Conservation (phyloP, 192 early-diverging fungal species). For the Globomyces pollinis-pini region DNA sequence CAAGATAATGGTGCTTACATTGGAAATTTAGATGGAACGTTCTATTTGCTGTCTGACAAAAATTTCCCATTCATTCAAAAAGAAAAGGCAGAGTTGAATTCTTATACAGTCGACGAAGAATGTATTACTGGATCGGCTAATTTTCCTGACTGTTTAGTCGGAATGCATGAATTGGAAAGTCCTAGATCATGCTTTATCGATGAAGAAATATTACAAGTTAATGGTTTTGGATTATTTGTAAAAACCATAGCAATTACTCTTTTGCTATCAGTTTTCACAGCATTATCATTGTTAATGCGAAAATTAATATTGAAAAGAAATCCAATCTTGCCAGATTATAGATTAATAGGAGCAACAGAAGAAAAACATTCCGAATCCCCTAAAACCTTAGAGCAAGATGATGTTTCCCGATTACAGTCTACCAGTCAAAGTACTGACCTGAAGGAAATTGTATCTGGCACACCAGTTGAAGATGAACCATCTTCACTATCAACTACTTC, state of each 20-base stretch:
- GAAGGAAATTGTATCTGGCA: no score
- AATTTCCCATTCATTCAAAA: slow-evolving; percentile 46
- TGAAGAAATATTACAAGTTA: neutral
- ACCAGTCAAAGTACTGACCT: no score
- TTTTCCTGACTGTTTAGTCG: slow-evolving; percentile 37
- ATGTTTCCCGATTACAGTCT: no score
- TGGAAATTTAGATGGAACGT: slow-evolving; percentile 51
- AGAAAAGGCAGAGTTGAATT: neutral
- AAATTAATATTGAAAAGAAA: no score
- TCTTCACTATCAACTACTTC: neutral
- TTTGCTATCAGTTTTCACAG: no score
- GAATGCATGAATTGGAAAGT: slow-evolving; percentile 21
- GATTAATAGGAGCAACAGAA: no score
- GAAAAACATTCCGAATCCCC: neutral
- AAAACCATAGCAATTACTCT: no score
- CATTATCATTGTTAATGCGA: no score
- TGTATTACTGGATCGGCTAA: slow-evolving; percentile 12
- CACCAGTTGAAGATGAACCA: neutral
- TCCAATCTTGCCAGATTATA: no score
- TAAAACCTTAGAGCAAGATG: neutral
- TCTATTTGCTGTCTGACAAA: slow-evolving; percentile 60
- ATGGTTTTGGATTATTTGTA: no score
- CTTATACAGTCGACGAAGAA: neutral
- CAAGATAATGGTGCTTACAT: slow-evolving; percentile 33
- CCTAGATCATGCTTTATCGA: neutral